Evolutionary conservation across 2,329 filamentous ascomycete species (phyloP).

Genomic region (Penicillium sp.): DNA sequence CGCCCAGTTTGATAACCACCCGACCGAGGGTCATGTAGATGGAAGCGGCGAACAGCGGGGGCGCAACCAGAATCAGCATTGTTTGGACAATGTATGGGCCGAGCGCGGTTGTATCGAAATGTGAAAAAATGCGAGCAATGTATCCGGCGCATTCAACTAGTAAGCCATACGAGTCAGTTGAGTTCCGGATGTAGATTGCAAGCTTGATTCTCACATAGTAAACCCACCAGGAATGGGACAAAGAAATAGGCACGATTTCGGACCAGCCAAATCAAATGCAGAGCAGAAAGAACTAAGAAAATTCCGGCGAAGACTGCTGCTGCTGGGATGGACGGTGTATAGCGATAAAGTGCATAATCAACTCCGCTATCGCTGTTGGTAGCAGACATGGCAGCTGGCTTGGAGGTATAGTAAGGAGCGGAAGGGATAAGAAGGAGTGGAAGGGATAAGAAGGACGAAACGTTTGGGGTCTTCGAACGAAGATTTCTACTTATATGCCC

Average conservation of each 20-base stretch:
- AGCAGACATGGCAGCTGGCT: conserved; percentile 5
- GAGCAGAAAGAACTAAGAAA: conserved; percentile 25
- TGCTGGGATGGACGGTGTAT: conserved; percentile 27
- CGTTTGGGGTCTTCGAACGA: no score
- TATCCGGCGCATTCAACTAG: conserved; percentile 29
- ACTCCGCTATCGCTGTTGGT: conserved; percentile 2
- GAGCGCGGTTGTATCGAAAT: conserved; percentile 24
- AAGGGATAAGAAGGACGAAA: no score
- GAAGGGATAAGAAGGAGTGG: no score
- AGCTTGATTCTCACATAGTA: conserved; percentile 38
- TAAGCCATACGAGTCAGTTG: no score
- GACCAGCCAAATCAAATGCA: conserved; percentile 16
- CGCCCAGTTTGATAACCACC: conserved; percentile 23
- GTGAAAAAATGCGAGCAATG: conserved; percentile 26
- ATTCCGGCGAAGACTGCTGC: conserved; percentile 22
- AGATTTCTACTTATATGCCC: no score
- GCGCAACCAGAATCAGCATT: conserved; percentile 32
- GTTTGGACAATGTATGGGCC: conserved; percentile 31
- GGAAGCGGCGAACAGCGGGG: conserved; percentile 30
- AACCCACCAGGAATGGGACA: conserved; percentile 35
- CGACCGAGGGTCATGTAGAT: conserved; percentile 34
- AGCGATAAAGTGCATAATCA: conserved; percentile 41
- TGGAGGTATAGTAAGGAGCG: neutral
- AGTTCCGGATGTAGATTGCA: no score
- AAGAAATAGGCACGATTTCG: conserved; percentile 38